Percentiles rank a stretch among this genome's conserved stretches.
phyloP scores from a whole-genome alignment of 805 yeast species.

The Candida adriatica region DNA sequence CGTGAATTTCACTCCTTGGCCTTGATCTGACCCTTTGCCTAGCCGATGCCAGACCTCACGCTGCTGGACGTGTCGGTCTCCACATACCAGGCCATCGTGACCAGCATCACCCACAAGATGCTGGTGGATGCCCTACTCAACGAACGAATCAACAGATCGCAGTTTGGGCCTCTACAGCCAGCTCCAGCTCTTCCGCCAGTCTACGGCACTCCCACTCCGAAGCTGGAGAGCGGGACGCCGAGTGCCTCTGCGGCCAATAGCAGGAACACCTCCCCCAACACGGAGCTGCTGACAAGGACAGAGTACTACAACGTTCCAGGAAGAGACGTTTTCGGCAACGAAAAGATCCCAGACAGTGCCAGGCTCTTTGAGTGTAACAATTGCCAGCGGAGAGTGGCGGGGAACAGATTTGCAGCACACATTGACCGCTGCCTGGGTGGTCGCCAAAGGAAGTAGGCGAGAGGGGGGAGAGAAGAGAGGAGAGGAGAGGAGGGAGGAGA shows the following conservation, averaged over 20 bases:
- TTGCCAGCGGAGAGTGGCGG: conserved; percentile 84
- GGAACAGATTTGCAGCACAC: conserved; percentile 89
- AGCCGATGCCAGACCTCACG: no score
- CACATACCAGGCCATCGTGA: conserved; percentile 5
- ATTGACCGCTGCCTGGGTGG: conserved; percentile 85
- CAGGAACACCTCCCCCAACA: conserved; percentile 15
- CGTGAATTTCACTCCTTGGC: no score
- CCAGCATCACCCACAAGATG: conserved; percentile 9
- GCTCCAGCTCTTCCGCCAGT: conserved; percentile 8
- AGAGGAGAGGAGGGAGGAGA: no score
- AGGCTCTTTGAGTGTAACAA: conserved; percentile 71
- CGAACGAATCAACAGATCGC: conserved; percentile 8
- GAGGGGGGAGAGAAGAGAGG: not conserved
- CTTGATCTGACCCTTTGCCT: no score
- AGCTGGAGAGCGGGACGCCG: conserved; percentile 7
- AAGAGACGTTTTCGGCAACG: conserved; percentile 45
- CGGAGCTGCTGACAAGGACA: conserved; percentile 14
- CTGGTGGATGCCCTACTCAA: conserved; percentile 10
- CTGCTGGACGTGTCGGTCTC: conserved; percentile 5
- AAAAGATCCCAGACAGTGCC: conserved; percentile 41
- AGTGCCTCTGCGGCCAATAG: conserved; percentile 6
- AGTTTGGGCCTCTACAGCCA: conserved; percentile 11
- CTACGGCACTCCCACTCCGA: conserved; percentile 3
- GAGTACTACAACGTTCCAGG: conserved; percentile 13
- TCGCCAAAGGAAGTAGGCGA: conserved; percentile 35